Percentiles rank a stretch among this genome's conserved stretches.
Evolutionary conservation across 768 basidiomycete genomes (phyloP).

Genomic region (Auricularia sp.): DNA sequence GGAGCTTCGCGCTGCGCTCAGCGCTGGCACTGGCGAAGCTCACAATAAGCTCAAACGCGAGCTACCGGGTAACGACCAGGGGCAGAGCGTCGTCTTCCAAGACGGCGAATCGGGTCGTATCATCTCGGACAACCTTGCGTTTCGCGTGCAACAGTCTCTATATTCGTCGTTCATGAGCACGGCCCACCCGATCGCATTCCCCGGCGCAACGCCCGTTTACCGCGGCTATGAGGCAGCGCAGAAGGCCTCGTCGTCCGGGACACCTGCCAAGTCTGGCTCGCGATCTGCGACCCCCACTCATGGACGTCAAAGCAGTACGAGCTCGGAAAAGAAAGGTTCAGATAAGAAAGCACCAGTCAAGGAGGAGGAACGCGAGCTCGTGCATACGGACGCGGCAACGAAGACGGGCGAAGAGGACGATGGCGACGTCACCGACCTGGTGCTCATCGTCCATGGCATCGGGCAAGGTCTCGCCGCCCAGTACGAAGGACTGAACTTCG

Average conservation of each 20-base stretch:
- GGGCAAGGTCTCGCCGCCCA: conserved; percentile 26
- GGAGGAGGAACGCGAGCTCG: conserved; percentile 13
- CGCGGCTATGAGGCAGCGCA: conserved; percentile 25
- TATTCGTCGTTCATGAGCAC: conserved; percentile 1
- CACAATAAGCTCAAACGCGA: conserved; percentile 29
- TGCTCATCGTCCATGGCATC: conserved; percentile 35
- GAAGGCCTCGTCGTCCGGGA: conserved; percentile 6
- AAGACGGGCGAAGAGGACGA: conserved; percentile 7
- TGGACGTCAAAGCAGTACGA: conserved; percentile 1
- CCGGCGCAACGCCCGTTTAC: conserved; percentile 25
- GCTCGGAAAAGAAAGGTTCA: background rate
- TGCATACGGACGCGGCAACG: conserved; percentile 21
- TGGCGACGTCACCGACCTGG: conserved; percentile 26
- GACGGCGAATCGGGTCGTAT: conserved; percentile 23
- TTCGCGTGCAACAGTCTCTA: conserved; percentile 4
- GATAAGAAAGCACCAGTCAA: conserved; percentile 1
- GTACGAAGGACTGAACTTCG: conserved; percentile 33
- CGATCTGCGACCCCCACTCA: background rate
- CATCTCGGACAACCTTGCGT: conserved; percentile 5
- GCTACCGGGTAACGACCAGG: conserved; percentile 11
- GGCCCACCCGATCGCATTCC: conserved; percentile 12
- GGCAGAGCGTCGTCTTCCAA: conserved; percentile 26
- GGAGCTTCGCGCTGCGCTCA: conserved; percentile 27
- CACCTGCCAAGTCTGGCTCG: conserved; percentile 10
- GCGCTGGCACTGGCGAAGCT: conserved; percentile 20